phyloP scores from a whole-genome alignment of 768 basidiomycete genomes.

The Sarcodon aspratus region DNA sequence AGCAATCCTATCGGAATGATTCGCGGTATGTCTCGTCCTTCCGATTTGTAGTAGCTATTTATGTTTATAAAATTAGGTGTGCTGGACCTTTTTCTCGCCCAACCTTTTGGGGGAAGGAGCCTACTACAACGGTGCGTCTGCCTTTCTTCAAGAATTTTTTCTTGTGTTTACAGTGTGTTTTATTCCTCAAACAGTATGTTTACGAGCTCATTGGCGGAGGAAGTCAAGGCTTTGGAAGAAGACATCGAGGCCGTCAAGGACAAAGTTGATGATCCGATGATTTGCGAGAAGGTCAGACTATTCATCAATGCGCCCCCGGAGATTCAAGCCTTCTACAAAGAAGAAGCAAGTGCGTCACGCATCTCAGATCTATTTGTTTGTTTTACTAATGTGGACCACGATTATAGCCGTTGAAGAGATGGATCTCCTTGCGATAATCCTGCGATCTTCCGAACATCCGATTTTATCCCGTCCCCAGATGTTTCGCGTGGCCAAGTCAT shows the following conservation, averaged over 20 bases:
- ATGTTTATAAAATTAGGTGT: slow-evolving; percentile 28
- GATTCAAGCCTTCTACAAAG: slow-evolving; percentile 73
- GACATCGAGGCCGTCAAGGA: slow-evolving; percentile 82
- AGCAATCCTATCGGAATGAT: slow-evolving; percentile 97
- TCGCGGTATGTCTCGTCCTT: slow-evolving; percentile 39
- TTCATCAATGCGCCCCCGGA: slow-evolving; percentile 85
- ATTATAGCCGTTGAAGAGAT: slow-evolving; percentile 50
- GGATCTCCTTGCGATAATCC: slow-evolving; percentile 68
- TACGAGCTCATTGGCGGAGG: slow-evolving; percentile 83
- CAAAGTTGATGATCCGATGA: slow-evolving; percentile 78
- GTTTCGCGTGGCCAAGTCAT: slow-evolving; percentile 67
- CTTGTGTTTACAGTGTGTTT: background rate
- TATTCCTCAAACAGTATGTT: slow-evolving; percentile 62
- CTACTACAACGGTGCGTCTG: slow-evolving; percentile 71
- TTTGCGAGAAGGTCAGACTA: slow-evolving; percentile 80
- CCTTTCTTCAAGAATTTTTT: background rate
- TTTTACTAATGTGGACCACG: slow-evolving; percentile 1
- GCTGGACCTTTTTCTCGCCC: slow-evolving; percentile 90
- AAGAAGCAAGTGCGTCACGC: slow-evolving; percentile 24
- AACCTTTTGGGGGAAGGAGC: slow-evolving; percentile 91
- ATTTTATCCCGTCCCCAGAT: slow-evolving; percentile 66
- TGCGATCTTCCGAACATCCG: slow-evolving; percentile 72
- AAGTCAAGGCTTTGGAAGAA: slow-evolving; percentile 73
- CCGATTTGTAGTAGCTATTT: background rate
- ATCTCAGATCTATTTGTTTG: background rate